Conservation (phyloP, 805 yeast species). For the Cyberlindnera lachancei region DNA sequence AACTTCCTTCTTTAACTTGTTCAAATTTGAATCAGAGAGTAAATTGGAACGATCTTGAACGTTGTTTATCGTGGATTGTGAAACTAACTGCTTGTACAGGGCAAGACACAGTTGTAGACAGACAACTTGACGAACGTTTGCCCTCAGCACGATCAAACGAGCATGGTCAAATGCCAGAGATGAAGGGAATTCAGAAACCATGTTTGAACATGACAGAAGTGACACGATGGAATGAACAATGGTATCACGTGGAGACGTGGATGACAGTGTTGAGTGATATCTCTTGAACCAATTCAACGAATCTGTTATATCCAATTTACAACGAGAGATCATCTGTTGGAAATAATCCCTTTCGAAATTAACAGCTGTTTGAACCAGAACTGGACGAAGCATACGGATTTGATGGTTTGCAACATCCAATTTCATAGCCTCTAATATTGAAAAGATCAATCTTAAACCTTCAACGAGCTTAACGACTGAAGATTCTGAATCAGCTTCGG, state of each 20-base stretch:
- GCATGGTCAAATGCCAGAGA: conserved; percentile 81
- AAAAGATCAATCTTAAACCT: conserved; percentile 71
- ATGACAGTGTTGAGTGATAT: conserved; percentile 11
- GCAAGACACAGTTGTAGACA: conserved; percentile 70
- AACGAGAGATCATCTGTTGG: conserved; percentile 56
- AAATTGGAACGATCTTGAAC: conserved; percentile 22
- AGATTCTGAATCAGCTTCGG: conserved; percentile 29
- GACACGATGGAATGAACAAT: conserved; percentile 50
- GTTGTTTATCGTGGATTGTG: conserved; percentile 14
- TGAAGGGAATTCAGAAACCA: conserved; percentile 77
- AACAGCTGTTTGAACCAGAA: conserved; percentile 76
- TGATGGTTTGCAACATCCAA: conserved; percentile 94
- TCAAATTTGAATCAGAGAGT: conserved; percentile 31
- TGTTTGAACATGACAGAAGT: conserved; percentile 67
- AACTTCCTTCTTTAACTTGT: conserved; percentile 57
- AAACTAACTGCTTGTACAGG: conserved; percentile 61
- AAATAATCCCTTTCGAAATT: conserved; percentile 82
- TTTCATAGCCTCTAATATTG: conserved; percentile 89
- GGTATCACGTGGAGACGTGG: conserved; percentile 28
- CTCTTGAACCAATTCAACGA: conserved; percentile 20
- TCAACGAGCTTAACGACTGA: conserved; percentile 48
- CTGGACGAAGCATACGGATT: conserved; percentile 77
- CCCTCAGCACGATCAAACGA: conserved; percentile 66
- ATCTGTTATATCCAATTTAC: conserved; percentile 22
- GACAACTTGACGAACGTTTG: conserved; percentile 79